Evolutionary conservation across 371 early-diverging fungal genomes (phyloP).

Genomic region (Saksenaea vasiformis): DNA sequence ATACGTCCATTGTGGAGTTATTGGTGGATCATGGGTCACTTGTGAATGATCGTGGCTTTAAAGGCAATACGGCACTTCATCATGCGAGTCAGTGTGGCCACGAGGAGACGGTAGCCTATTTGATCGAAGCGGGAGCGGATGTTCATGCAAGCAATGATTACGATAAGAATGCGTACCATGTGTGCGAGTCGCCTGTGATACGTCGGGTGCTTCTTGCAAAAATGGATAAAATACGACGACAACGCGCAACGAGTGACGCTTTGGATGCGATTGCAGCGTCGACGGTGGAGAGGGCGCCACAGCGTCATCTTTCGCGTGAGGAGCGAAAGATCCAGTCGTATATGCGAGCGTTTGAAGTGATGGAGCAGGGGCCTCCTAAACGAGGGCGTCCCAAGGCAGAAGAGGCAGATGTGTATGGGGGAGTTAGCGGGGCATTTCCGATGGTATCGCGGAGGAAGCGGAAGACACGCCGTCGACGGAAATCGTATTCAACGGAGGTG

Average conservation of each 20-base stretch:
- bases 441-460: constrained; percentile 8
- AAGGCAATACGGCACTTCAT: constrained; percentile 75
- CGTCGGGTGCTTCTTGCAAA: constrained; percentile 39
- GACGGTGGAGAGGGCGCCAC: constrained; percentile 16
- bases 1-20: constrained; percentile 59
- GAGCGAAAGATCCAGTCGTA: constrained; percentile 73
- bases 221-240: constrained; percentile 47
- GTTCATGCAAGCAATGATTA: constrained; percentile 49
- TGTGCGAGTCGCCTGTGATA: constrained; percentile 38
- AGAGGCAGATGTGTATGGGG: constrained; percentile 15
- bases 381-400: constrained; percentile 33
- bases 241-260: constrained; percentile 31
- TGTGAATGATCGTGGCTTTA: constrained; percentile 57
- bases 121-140: constrained; percentile 71
- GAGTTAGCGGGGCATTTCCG: background rate
- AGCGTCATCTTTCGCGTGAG: constrained; percentile 53
- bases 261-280: constrained; percentile 36
- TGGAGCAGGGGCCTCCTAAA: constrained; percentile 36
- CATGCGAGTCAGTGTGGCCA: constrained; percentile 62
- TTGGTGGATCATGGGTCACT: constrained; percentile 78
- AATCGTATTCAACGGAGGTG: constrained; percentile 23
- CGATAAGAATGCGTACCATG: constrained; percentile 57
- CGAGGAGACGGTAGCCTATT: constrained; percentile 60
- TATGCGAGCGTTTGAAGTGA: constrained; percentile 52
- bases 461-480: constrained; percentile 13